Evolutionary conservation across 192 early-diverging fungal species (phyloP).

Genomic region (Coemansia aciculifera): DNA sequence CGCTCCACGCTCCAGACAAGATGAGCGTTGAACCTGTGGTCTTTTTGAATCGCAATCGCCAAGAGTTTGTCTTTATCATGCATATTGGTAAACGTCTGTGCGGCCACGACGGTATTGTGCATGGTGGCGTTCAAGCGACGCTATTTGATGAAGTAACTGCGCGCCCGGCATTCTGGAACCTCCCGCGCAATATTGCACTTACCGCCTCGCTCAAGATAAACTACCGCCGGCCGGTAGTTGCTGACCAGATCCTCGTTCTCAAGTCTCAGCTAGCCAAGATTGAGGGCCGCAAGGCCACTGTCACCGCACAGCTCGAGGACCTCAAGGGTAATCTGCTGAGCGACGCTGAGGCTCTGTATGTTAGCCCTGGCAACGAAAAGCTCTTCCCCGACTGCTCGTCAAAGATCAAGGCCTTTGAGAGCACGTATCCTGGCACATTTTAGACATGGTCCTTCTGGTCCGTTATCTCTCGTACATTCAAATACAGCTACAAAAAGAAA

Average conservation of each 20-base stretch:
- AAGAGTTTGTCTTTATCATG: slow-evolving; percentile 54
- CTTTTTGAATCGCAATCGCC: slow-evolving; percentile 52
- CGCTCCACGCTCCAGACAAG: slow-evolving; percentile 29
- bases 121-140: slow-evolving; percentile 76
- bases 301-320: slow-evolving; percentile 64
- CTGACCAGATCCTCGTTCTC: slow-evolving; percentile 61
- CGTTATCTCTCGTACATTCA: background rate
- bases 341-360: slow-evolving; percentile 68
- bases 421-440: slow-evolving; percentile 42
- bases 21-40: slow-evolving; percentile 43
- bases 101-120: slow-evolving; percentile 77
- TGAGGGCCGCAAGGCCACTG: slow-evolving; percentile 71
- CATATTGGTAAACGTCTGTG: slow-evolving; percentile 72
- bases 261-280: slow-evolving; percentile 56
- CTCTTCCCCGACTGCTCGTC: slow-evolving; percentile 34
- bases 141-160: slow-evolving; percentile 69
- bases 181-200: slow-evolving; percentile 70
- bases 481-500: slow-evolving; percentile 10
- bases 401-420: slow-evolving; percentile 26
- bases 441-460: slow-evolving; percentile 10
- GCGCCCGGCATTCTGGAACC: slow-evolving; percentile 58
- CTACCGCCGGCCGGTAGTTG: slow-evolving; percentile 67
- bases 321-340: slow-evolving; percentile 58
- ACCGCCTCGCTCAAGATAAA: slow-evolving; percentile 77
- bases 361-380: slow-evolving; percentile 58